Evolutionary conservation across 2,329 filamentous ascomycete genomes (phyloP).

Genomic region (Colletotrichum lini): DNA sequence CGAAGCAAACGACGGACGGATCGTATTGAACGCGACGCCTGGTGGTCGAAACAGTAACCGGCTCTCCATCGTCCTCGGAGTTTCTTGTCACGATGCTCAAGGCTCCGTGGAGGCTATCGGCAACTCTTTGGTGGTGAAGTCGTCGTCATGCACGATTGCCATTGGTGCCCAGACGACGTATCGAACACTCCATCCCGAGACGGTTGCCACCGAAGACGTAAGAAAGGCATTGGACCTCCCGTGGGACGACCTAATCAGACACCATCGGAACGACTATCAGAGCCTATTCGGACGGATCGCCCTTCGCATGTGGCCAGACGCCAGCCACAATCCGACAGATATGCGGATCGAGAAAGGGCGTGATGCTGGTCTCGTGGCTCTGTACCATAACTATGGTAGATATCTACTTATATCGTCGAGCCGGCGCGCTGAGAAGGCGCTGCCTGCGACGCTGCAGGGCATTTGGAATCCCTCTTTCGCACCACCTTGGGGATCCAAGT

Average conservation of each 20-base stretch:
- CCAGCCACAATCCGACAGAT: conserved; percentile 42
- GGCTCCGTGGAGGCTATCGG: conserved; percentile 51
- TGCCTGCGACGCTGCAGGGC: conserved; percentile 61
- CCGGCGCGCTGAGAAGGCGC: conserved; percentile 31
- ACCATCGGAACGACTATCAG: conserved; percentile 45
- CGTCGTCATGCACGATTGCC: conserved; percentile 53
- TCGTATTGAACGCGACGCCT: conserved; percentile 55
- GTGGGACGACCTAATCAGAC: conserved; percentile 43
- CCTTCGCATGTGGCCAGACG: conserved; percentile 47
- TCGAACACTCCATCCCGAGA: conserved; percentile 49
- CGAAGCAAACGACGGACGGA: conserved; percentile 45
- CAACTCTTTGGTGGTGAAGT: conserved; percentile 54
- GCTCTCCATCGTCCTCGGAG: conserved; percentile 50
- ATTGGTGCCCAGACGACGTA: conserved; percentile 58
- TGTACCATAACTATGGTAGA: conserved; percentile 43
- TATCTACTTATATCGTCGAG: conserved; percentile 44
- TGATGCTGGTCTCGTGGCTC: conserved; percentile 46
- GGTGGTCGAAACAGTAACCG: conserved; percentile 53
- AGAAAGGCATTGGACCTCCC: conserved; percentile 38
- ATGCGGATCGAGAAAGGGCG: conserved; percentile 39
- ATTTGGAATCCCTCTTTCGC: conserved; percentile 59
- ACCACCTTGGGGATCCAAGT: conserved; percentile 59
- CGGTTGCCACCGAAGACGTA: conserved; percentile 48
- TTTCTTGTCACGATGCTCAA: conserved; percentile 46
- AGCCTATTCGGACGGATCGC: conserved; percentile 45